Percentiles rank a stretch among this genome's conserved stretches.
Conservation (phyloP, 2,329 filamentous ascomycete species). For the Nemania abortiva region DNA sequence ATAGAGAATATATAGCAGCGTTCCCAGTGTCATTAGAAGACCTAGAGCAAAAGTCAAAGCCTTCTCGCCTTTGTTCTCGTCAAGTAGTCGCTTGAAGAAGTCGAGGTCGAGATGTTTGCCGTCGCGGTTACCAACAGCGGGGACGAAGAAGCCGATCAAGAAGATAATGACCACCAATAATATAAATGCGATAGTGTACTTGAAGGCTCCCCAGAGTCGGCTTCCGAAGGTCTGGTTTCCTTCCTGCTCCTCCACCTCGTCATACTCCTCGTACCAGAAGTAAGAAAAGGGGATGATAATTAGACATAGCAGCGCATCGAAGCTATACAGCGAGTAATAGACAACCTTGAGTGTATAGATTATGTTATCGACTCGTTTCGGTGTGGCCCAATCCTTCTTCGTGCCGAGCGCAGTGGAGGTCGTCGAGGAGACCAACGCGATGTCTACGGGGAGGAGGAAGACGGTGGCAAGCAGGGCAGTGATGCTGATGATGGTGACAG, state of each 20-base stretch:
- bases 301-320: constrained; percentile 90
- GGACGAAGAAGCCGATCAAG: constrained; percentile 93
- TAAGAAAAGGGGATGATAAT: constrained; percentile 94
- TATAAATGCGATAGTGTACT: constrained; percentile 90
- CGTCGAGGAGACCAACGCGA: constrained; percentile 93
- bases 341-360: constrained; percentile 84
- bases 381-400: constrained; percentile 96
- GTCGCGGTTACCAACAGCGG: constrained; percentile 75
- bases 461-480: constrained; percentile 91
- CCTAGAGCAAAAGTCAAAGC: constrained; percentile 91
- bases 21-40: constrained; percentile 87
- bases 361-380: constrained; percentile 81
- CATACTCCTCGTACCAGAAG: constrained; percentile 98
- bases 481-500: constrained; percentile 87
- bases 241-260: constrained; percentile 87
- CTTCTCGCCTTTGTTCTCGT: constrained; percentile 91
- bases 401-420: constrained; percentile 78
- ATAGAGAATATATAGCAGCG: constrained; percentile 87
- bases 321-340: constrained; percentile 92
- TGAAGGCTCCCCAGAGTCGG: constrained; percentile 84
- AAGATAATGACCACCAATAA: constrained; percentile 84
- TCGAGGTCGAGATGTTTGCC: constrained; percentile 83
- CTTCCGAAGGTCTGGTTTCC: constrained; percentile 77
- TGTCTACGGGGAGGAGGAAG: constrained; percentile 92
- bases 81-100: constrained; percentile 87